phyloP scores from a whole-genome alignment of 768 basidiomycete species.

The Leccinum boreale region DNA sequence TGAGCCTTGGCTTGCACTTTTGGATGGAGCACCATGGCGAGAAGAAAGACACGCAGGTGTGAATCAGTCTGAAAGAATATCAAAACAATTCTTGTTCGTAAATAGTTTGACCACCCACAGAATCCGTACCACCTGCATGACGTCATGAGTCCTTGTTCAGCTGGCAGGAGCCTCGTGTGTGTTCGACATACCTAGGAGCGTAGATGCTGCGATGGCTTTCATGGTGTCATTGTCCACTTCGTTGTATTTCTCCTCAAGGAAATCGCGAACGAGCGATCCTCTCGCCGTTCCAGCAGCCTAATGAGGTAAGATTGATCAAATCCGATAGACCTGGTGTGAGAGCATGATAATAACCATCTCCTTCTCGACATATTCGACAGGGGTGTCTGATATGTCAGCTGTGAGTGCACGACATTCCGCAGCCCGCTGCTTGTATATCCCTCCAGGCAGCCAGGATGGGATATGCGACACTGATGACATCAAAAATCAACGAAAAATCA shows the following conservation, averaged over 20 bases:
- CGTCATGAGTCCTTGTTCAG: neutral
- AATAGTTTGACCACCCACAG: slow-evolving; percentile 11
- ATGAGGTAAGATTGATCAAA: neutral
- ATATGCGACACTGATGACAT: slow-evolving; percentile 23
- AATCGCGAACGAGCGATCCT: slow-evolving; percentile 19
- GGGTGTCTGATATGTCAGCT: slow-evolving; percentile 19
- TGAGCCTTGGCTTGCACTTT: slow-evolving; percentile 31
- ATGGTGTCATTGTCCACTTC: slow-evolving; percentile 6
- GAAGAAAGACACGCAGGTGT: slow-evolving; percentile 25
- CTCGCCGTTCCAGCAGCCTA: slow-evolving; percentile 22
- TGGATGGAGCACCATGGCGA: slow-evolving; percentile 34
- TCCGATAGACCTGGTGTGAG: neutral
- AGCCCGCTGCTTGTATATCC: slow-evolving; percentile 19
- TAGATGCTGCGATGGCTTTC: slow-evolving; percentile 21
- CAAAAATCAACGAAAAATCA: neutral
- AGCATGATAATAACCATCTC: slow-evolving; percentile 18
- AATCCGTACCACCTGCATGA: slow-evolving; percentile 24
- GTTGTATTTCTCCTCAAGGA: slow-evolving; percentile 6
- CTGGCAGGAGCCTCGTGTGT: too few species aligned
- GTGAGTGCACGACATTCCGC: slow-evolving; percentile 19
- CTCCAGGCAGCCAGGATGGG: slow-evolving; percentile 35
- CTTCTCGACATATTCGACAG: slow-evolving; percentile 21
- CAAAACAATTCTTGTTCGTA: neutral
- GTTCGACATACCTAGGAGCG: slow-evolving; percentile 20
- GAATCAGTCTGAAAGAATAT: slow-evolving; percentile 11